Conservation (phyloP, 1,284 basidiomycete genomes). For the Tremellales sp. region DNA sequence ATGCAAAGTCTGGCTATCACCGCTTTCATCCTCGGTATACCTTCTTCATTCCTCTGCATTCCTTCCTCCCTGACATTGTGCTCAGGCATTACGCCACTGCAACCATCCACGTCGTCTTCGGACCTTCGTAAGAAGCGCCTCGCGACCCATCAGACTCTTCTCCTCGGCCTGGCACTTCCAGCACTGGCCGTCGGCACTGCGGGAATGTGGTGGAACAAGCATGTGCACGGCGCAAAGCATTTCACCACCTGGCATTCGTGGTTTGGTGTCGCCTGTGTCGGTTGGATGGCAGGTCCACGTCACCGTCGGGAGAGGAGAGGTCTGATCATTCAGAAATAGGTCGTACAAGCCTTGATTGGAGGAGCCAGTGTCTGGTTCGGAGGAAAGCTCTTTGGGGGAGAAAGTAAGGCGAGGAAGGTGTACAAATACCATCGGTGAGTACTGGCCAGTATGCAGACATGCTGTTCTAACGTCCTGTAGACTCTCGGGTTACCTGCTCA, state of each 20-base stretch:
- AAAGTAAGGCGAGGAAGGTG: constrained; percentile 31
- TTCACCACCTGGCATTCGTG: constrained; percentile 44
- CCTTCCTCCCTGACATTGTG: background rate
- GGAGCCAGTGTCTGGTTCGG: constrained; percentile 30
- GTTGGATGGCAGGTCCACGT: constrained; percentile 28
- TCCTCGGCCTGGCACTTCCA: constrained; percentile 35
- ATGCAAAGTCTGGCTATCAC: constrained; percentile 41
- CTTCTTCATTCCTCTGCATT: background rate
- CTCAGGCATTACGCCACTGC: constrained; percentile 36
- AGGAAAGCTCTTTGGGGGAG: constrained; percentile 31
- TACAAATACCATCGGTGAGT: constrained; percentile 49
- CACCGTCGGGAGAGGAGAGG: background rate
- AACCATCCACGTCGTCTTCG: constrained; percentile 29
- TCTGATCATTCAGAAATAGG: constrained; percentile 2
- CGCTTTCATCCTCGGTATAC: constrained; percentile 33
- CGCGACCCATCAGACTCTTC: constrained; percentile 36
- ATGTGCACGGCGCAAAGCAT: constrained; percentile 35
- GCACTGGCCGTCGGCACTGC: constrained; percentile 34
- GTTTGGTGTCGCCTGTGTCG: constrained; percentile 30
- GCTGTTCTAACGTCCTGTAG: constrained; percentile 12
- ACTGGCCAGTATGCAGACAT: background rate
- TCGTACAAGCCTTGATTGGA: constrained; percentile 37
- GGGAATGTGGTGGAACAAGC: constrained; percentile 47
- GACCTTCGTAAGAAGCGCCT: constrained; percentile 24
- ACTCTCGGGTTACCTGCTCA: constrained; percentile 41